Conservation (phyloP, 2,329 filamentous ascomycete species). For the Whalleya microplaca region DNA sequence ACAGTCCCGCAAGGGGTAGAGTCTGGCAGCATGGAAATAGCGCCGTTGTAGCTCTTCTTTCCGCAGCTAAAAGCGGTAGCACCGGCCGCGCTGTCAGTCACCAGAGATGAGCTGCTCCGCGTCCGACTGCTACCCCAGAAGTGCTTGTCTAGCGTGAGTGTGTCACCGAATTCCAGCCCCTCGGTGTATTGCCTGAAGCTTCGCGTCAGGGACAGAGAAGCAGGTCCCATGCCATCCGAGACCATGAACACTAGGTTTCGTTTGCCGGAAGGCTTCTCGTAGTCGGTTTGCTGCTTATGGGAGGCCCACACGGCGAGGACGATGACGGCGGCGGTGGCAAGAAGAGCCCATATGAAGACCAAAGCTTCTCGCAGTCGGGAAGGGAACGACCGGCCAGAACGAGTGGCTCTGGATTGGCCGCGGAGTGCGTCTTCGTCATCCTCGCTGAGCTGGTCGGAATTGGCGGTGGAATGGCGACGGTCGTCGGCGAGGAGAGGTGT, state of each 20-base stretch:
- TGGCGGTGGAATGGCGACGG: constrained; percentile 25
- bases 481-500: constrained; percentile 38
- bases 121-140: constrained; percentile 91
- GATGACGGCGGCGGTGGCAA: constrained; percentile 79
- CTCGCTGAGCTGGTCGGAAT: constrained; percentile 20
- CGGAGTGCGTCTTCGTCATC: constrained; percentile 43
- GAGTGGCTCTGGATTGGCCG: constrained; percentile 32
- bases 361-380: constrained; percentile 68
- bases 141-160: constrained; percentile 81
- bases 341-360: constrained; percentile 79
- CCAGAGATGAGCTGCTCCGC: constrained; percentile 78
- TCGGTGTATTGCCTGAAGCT: constrained; percentile 81
- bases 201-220: constrained; percentile 83
- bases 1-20: constrained; percentile 87
- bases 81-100: constrained; percentile 96
- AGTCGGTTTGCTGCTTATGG: constrained; percentile 63
- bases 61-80: constrained; percentile 96
- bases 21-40: constrained; percentile 87
- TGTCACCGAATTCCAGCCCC: constrained; percentile 73
- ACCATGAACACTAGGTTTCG: constrained; percentile 99
- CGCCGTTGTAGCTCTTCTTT: constrained; percentile 93
- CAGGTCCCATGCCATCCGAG: constrained; percentile 96
- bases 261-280: constrained; percentile 61
- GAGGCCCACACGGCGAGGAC: constrained; percentile 78
- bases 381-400: constrained; percentile 33